Conservation (phyloP, 257 asterid species). For the Scutellaria galericulata region DNA sequence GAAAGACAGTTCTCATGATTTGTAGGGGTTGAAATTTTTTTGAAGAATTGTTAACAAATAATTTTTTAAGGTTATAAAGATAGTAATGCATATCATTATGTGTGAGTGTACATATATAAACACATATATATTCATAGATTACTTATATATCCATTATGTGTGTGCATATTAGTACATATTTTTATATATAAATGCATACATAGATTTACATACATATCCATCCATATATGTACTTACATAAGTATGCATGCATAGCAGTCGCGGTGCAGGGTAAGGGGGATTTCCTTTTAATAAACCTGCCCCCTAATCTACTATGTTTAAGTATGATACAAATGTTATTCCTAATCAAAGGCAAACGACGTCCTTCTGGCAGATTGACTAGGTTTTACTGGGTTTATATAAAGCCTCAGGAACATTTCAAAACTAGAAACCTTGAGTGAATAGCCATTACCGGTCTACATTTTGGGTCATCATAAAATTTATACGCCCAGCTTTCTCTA, state of each 20-base stretch:
- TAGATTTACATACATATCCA: neutral
- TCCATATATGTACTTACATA: neutral
- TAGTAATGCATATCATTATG: too few species aligned
- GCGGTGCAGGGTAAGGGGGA: neutral
- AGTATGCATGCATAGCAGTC: neutral
- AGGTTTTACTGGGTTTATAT: slow-evolving; percentile 1
- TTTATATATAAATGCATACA: neutral
- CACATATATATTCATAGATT: too few species aligned
- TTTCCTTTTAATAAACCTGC: neutral
- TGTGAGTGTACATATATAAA: too few species aligned
- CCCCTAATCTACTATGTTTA: neutral
- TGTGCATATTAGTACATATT: neutral
- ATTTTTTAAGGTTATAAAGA: too few species aligned
- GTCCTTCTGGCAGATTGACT: neutral
- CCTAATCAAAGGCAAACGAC: neutral
- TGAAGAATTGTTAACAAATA: neutral
- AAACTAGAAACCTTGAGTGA: slow-evolving; percentile 27
- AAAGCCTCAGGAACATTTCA: slow-evolving; percentile 19
- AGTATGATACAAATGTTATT: slow-evolving; percentile 7
- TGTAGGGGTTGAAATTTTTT: neutral
- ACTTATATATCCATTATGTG: too few species aligned
- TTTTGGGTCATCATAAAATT: slow-evolving; percentile 83
- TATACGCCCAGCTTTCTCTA: slow-evolving; percentile 80
- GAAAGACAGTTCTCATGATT: slow-evolving; percentile 13
- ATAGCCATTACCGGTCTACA: slow-evolving; percentile 78